Conservation (phyloP, 306 rosid species). For the Gastrolobium bilobum region DNA sequence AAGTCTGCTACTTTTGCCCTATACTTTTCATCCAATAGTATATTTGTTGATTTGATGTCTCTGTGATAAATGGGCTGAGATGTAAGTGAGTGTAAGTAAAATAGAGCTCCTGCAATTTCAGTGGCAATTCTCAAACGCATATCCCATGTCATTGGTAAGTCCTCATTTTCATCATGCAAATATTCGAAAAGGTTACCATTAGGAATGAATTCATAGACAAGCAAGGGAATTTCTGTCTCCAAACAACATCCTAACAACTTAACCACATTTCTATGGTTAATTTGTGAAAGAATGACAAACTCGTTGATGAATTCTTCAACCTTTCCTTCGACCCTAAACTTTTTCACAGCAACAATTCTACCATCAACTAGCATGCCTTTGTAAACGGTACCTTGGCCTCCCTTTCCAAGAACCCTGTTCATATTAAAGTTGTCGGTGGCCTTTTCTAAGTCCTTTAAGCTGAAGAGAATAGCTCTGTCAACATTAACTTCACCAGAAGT, state of each 20-base stretch:
- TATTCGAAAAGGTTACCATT: conserved; percentile 48
- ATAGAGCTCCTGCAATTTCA: conserved; percentile 47
- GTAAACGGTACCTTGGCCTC: conserved; percentile 54
- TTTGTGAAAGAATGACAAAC: conserved; percentile 49
- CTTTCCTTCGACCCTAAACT: conserved; percentile 38
- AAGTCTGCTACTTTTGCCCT: conserved; percentile 52
- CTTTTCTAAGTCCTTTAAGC: conserved; percentile 39
- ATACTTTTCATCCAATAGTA: conserved; percentile 40
- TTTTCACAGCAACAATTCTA: conserved; percentile 51
- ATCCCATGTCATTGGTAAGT: conserved; percentile 52
- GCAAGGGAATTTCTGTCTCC: conserved; percentile 46
- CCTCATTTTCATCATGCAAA: conserved; percentile 35
- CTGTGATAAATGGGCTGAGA: conserved; percentile 53
- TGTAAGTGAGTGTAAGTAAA: conserved; percentile 49
- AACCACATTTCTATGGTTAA: conserved; percentile 59
- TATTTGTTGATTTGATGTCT: conserved; percentile 54
- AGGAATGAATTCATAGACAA: conserved; percentile 55
- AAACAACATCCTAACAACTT: conserved; percentile 52
- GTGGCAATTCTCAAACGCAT: conserved; percentile 47
- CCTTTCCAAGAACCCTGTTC: conserved; percentile 48
- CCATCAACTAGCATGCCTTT: conserved; percentile 52
- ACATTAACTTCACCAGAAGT: conserved; percentile 38
- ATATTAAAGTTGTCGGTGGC: conserved; percentile 46
- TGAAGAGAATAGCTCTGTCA: conserved; percentile 38
- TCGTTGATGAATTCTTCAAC: conserved; percentile 55